Base-by-base conservation (phyloP, 2,329 filamentous ascomycete species). In the Leptographium procerum region DNA sequence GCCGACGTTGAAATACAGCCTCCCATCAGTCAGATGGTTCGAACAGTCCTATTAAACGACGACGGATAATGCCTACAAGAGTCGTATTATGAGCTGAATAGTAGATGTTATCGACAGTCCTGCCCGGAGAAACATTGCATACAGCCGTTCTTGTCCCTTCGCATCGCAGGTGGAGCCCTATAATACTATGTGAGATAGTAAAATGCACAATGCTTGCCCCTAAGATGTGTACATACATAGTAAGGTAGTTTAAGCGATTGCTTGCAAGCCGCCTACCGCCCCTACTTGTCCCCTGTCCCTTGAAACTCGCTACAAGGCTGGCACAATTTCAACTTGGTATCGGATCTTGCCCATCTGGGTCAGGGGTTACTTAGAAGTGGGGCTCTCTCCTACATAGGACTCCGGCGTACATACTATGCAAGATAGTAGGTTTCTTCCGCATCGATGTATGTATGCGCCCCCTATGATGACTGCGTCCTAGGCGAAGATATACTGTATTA, bases 271-370 rank as follows among this genome's bases (percentile, higher is more conserved):
- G 26, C n/a, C n/a, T 61, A 3, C 28, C 29, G 33, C 26, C 10
- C 43, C 31, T 6, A 3, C 40, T 43, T 43, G 19, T n/a, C 13
- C 3, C 8, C 4, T n/a, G 45, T 64, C 69, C 74, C 75, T 76
- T 79, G 75, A 81, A 81, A 81, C 78, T 73, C 74, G 73, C 75
- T 76, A 77, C 72, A 65, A 66, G 65, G 68, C 69, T 71, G 72
- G 71, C 66, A 69, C 70, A 76, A 77, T 75, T 74, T 79, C 75
- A 74, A 68, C 66, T 69, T 62, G 66, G 74, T 76, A 69, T 76
- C 76, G 77, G 71, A 67, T 68, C 69, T 72, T 71, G 61, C 66
- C 64, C 10, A 36, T 65, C 29, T 24, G 13, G 24, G 31, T 53
- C 56, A 58, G 51, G 56, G 51, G 56, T 22, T 9, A 13, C 13